These are phyloP conservation scores for Umbelopsis sp. DNA, from an alignment of 192 early-diverging fungal species.

Conservation along the genomic window DNA sequence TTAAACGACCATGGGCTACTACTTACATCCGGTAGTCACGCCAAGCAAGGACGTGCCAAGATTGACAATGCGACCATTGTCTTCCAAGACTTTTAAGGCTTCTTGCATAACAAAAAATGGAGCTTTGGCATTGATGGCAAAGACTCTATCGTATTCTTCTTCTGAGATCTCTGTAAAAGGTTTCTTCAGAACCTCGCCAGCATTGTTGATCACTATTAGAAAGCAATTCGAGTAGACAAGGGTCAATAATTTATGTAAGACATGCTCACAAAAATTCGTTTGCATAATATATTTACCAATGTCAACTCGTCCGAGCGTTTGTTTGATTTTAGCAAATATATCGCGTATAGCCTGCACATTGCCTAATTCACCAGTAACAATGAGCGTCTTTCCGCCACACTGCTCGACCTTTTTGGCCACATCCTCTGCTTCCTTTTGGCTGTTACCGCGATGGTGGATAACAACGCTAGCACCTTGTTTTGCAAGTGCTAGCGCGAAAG, in stretches of 20 bases:
- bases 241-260: no score
- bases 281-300: conserved; percentile 21
- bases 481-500: conserved; percentile 38
- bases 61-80: conserved; percentile 46
- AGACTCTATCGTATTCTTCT: conserved; percentile 39
- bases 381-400: conserved; percentile 34
- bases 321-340: conserved; percentile 35
- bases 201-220: conserved; percentile 40
- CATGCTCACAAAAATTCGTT: no score
- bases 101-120: conserved; percentile 45
- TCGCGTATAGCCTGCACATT: conserved; percentile 32
- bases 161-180: conserved; percentile 32
- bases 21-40: conserved; percentile 25
- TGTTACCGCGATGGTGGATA: conserved; percentile 40
- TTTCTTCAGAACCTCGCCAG: conserved; percentile 26
- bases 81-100: conserved; percentile 38
- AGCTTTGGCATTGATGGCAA: conserved; percentile 44
- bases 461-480: conserved; percentile 37
- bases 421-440: conserved; percentile 28
- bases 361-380: conserved; percentile 38
- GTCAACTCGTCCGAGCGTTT: conserved; percentile 37
- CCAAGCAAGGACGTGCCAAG: conserved; percentile 37
- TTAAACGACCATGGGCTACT: background rate
- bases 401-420: conserved; percentile 30
- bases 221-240: background rate